Conservation (phyloP, 192 early-diverging fungal species). For the Oehlia diaphana region DNA sequence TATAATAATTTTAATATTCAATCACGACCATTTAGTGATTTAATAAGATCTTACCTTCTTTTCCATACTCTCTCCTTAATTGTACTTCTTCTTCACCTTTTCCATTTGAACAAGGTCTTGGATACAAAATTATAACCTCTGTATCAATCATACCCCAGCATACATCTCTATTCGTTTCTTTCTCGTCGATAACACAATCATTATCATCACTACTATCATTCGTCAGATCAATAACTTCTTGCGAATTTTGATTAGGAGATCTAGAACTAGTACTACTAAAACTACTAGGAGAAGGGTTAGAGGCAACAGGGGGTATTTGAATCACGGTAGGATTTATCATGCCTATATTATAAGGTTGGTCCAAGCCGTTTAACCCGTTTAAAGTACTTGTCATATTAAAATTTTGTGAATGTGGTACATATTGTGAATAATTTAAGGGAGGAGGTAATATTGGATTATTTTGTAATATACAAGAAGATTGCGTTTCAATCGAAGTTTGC, state of each 20-base stretch:
- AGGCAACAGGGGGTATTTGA: constrained; percentile 6
- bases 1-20: background rate
- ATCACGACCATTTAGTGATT: constrained; percentile 25
- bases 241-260: background rate
- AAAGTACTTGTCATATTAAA: background rate
- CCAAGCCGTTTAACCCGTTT: too few relatives aligned
- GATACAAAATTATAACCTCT: constrained; percentile 37
- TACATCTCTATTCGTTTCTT: constrained; percentile 40
- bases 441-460: too few relatives aligned
- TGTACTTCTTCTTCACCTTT: constrained; percentile 36
- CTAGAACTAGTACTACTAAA: constrained; percentile 24
- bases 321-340: background rate
- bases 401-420: background rate
- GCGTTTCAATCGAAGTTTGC: too few relatives aligned
- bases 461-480: too few relatives aligned
- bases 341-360: background rate
- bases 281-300: constrained; percentile 2
- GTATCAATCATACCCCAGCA: constrained; percentile 44
- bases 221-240: constrained; percentile 35
- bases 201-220: constrained; percentile 37
- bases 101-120: constrained; percentile 34
- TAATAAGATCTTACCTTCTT: constrained; percentile 38
- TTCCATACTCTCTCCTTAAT: constrained; percentile 31
- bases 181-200: constrained; percentile 40
- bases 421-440: background rate